Evolutionary conservation across 345 rosid species (phyloP).

Genomic region (Gossypium sturtianum): DNA sequence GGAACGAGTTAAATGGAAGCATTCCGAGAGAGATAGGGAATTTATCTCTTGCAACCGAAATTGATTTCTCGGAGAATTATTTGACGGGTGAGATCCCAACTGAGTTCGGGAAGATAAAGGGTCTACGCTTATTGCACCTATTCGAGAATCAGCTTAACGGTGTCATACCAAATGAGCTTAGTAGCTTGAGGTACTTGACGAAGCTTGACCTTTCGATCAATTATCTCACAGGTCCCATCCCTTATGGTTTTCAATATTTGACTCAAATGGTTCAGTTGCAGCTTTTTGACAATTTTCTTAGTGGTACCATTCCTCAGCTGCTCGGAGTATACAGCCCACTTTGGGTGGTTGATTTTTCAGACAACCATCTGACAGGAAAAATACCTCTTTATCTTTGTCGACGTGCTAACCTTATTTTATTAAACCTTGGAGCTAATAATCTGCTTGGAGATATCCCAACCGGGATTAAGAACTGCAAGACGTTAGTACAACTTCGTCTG

Average conservation of each 20-base stretch:
- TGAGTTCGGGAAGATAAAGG: constrained; percentile 62
- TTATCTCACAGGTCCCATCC: constrained; percentile 64
- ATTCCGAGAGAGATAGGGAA: constrained; percentile 81
- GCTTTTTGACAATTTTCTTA: constrained; percentile 71
- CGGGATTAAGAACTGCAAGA: constrained; percentile 48
- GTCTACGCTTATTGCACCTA: constrained; percentile 52
- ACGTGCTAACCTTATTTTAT: constrained; percentile 41
- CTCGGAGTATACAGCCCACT: constrained; percentile 70
- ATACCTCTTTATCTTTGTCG: constrained; percentile 70
- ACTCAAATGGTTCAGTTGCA: constrained; percentile 65
- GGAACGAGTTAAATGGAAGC: constrained; percentile 74
- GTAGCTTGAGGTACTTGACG: constrained; percentile 54
- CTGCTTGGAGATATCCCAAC: constrained; percentile 67
- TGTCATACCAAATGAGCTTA: constrained; percentile 62
- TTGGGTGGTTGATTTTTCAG: constrained; percentile 87
- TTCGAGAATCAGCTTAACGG: constrained; percentile 81
- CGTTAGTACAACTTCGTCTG: constrained; percentile 58
- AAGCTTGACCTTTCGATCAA: constrained; percentile 90
- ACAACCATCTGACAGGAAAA: constrained; percentile 61
- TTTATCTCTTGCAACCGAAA: constrained; percentile 55
- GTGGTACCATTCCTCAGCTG: constrained; percentile 61
- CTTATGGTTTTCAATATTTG: constrained; percentile 62
- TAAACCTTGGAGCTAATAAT: constrained; percentile 68
- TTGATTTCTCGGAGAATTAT: constrained; percentile 80
- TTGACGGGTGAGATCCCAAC: constrained; percentile 70